These are phyloP conservation scores for Pseudopediastrum boryanum DNA, from an alignment of 139 green algal species.

Conservation along the genomic window DNA sequence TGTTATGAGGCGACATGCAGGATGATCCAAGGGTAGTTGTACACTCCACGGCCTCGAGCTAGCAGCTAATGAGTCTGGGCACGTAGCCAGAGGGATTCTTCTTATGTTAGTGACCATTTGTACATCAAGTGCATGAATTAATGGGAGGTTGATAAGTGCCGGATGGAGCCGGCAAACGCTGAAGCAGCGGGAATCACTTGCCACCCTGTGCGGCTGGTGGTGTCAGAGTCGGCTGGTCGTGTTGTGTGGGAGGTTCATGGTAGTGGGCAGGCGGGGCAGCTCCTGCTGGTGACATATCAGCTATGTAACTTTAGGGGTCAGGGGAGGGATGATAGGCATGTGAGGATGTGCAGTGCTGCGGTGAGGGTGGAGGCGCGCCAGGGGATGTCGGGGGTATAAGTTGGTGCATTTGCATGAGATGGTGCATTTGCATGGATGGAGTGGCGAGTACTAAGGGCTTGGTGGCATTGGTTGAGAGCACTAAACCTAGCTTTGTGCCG, in stretches of 20 bases:
- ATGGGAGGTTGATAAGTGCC: conserved; percentile 1
- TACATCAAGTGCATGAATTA: too few relatives aligned
- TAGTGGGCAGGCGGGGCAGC: conserved; percentile 9
- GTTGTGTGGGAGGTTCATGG: too few relatives aligned
- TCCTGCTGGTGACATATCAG: conserved; percentile 31
- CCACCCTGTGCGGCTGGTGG: background rate
- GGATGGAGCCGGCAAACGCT: conserved; percentile 21
- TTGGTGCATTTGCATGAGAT: conserved; percentile 36
- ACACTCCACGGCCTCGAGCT: too few relatives aligned
- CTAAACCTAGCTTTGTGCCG: too few relatives aligned
- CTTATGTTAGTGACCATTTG: too few relatives aligned
- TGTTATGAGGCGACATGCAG: too few relatives aligned
- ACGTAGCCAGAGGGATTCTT: too few relatives aligned
- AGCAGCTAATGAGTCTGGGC: too few relatives aligned
- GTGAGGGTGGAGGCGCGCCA: background rate
- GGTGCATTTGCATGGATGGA: conserved; percentile 4
- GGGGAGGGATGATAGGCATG: conserved; percentile 7
- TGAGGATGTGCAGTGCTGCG: conserved; percentile 24
- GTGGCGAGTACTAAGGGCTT: conserved; percentile 16
- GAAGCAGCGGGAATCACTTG: conserved; percentile 28
- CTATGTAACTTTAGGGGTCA: conserved; percentile 29
- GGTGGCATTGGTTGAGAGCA: conserved; percentile 2
- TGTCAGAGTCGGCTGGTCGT: too few relatives aligned
- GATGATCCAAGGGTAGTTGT: too few relatives aligned
- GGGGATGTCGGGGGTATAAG: conserved; percentile 14